Evolutionary conservation across 1,284 basidiomycete genomes (phyloP).

Genomic region (Volvariella volvacea): DNA sequence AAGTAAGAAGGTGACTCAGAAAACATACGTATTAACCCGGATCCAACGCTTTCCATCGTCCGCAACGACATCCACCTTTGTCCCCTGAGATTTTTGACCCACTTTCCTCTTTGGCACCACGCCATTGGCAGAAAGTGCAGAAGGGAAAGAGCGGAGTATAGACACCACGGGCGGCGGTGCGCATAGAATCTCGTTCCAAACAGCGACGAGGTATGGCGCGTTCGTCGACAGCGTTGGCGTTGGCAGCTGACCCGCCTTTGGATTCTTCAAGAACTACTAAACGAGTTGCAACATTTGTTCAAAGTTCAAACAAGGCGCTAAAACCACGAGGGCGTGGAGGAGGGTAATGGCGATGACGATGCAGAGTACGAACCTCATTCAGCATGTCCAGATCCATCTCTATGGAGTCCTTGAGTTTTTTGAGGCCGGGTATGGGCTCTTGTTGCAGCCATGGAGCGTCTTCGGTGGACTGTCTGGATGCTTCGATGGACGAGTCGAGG

Average conservation of each 20-base stretch:
- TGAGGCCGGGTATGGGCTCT: constrained; percentile 44
- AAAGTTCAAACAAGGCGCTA: constrained; percentile 9
- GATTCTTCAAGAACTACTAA: constrained; percentile 58
- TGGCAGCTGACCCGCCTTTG: constrained; percentile 32
- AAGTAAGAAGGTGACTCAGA: background rate
- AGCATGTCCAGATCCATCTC: constrained; percentile 43
- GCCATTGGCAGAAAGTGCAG: constrained; percentile 11
- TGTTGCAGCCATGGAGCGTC: constrained; percentile 36
- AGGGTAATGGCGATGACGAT: too few species aligned
- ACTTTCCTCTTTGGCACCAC: constrained; percentile 13
- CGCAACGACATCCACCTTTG: constrained; percentile 78
- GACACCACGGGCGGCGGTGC: constrained; percentile 51
- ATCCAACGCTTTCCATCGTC: constrained; percentile 72
- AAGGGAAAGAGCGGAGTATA: constrained; percentile 47
- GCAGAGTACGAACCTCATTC: constrained; percentile 38
- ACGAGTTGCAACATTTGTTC: constrained; percentile 12
- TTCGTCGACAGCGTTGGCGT: constrained; percentile 52
- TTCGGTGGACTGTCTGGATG: constrained; percentile 20
- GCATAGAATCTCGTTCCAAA: constrained; percentile 69
- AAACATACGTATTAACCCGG: constrained; percentile 76
- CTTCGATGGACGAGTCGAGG: constrained; percentile 46
- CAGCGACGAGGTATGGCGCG: constrained; percentile 67
- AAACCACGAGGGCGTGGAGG: too few species aligned
- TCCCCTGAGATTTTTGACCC: constrained; percentile 30
- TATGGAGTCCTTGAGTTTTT: constrained; percentile 41